phyloP scores from a whole-genome alignment of 2,329 filamentous ascomycete genomes.

The Botryotinia globosa region DNA sequence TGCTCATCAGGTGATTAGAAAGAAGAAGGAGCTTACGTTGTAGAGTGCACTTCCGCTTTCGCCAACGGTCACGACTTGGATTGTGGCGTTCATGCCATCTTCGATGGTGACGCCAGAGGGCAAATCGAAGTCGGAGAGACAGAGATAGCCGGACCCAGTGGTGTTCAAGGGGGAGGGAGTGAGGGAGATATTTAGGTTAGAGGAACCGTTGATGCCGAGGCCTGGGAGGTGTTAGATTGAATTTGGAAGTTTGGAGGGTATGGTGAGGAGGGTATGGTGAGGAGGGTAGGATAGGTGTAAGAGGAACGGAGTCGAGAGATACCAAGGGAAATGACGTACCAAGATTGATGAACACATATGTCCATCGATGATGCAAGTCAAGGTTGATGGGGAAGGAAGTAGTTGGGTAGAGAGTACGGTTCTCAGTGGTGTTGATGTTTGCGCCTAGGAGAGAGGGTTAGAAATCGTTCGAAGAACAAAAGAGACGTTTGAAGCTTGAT shows the following conservation, averaged over 20 bases:
- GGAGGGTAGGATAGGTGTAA: neutral
- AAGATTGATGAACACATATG: conserved; percentile 16
- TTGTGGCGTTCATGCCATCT: conserved; percentile 20
- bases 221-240: neutral
- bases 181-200: conserved; percentile 22
- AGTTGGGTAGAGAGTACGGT: conserved; percentile 13
- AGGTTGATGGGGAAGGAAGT: conserved; percentile 5
- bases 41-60: conserved; percentile 22
- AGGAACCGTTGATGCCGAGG: conserved; percentile 19
- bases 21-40: conserved; percentile 11
- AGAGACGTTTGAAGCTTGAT: too few relatives aligned
- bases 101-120: conserved; percentile 10
- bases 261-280: neutral
- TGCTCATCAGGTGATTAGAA: too few relatives aligned
- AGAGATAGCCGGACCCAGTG: conserved; percentile 21
- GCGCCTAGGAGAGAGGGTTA: conserved; percentile 13
- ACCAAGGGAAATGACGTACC: neutral
- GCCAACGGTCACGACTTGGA: conserved; percentile 22
- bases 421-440: conserved; percentile 21
- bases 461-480: neutral
- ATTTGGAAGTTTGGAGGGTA: neutral
- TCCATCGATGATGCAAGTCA: conserved; percentile 4
- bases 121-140: conserved; percentile 19
- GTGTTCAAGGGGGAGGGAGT: conserved; percentile 17
- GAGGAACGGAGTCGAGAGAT: neutral